Evolutionary conservation across 129 eudicot species (phyloP), one percentile per base, ranked within the genome.

Genomic region (Glebionis coronaria): DNA sequence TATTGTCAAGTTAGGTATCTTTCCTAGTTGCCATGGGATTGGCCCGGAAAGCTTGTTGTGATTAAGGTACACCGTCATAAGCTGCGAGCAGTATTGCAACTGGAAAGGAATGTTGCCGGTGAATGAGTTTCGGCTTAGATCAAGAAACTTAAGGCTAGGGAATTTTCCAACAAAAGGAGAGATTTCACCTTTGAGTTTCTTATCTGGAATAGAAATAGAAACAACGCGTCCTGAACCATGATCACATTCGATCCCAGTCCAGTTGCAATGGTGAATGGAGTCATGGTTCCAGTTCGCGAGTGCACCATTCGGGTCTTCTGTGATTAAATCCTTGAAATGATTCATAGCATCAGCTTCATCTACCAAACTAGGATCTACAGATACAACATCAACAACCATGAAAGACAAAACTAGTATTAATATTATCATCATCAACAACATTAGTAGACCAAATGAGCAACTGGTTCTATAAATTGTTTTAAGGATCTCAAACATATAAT

Each of bases 201-300:
- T 84, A 49, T 73, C 79, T 0, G 57, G 66, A 0, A 88, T 65
- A 4, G 95, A 80, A 75, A 93, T 80, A 3, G 87, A 76, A 19
- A 86, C 3, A 19, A 93, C 84, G 14, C 38, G 68, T n/a, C 46
- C 25, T 3, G 85, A 71, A 9, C 65, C 44, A 12, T 78, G 51
- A 49, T 86, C 79, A 25, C 98, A 93, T 9, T 67, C 29, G 20
- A 93, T 78, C 56, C 96, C 98, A 18, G 96, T 53, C 98, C 98
- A 88, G 82, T 88, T 93, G 84, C 98, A 93, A 56, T 88, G 87
- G 55, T 72, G 87, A n/a, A 4, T 80, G 42, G 80, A 68, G 47
- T 59, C 82, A 4, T 62, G 9, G 68, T 27, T 81, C 98, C 98
- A 93, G 35, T 80, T 81, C 42, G 23, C 61, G 7, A 92, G 83